Evolutionary conservation across 768 basidiomycete species (phyloP), one percentile per base, ranked within the genome.

Genomic region (Mycena filopes): DNA sequence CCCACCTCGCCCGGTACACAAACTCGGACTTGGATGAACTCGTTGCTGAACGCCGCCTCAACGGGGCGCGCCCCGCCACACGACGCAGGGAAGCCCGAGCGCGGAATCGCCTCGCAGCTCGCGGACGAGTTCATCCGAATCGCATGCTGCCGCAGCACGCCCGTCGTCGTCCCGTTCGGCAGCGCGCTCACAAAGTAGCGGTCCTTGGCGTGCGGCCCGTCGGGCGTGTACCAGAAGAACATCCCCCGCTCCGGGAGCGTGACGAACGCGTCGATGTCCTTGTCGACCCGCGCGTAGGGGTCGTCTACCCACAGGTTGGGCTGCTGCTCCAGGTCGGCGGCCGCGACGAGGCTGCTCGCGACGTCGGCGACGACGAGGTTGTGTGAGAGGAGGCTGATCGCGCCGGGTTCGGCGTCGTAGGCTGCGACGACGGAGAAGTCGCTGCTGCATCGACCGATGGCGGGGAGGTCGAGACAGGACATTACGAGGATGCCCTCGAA

Each of bases 131-230:
- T 53, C 50, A 53, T 53, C 20, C 50, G 50, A 9, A 53, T 53
- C 31, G 50, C 50, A 53, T 53, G 50, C 50, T 53, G 50, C 31
- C 50, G 2, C 50, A 53, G 36, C 50, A 53, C 50, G n/a, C 50
- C 50, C 18, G 50, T 53, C 15, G n/a, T 38, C 31, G 50, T 53
- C 50, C 50, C 50, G 38, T 53, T 53, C 31, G 9, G 50, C 50
- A 53, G 38, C 1, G 50, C 50, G 20, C 50, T 53, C 7, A 40
- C 50, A 38, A 53, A 53, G 33, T 53, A 53, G 1, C 6, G n/a
- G 4, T 53, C 50, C 9, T 40, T 33, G 12, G 50, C n/a, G 36
- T 53, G 33, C 20, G 31, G 15, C 36, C 36, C 36, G 26, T 21
- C 33, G 5, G 15, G 33, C 6, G 29, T 3, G 50, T 36, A 53